Base-by-base conservation (phyloP, 768 basidiomycete species). In the Lactarius hatsudake region DNA sequence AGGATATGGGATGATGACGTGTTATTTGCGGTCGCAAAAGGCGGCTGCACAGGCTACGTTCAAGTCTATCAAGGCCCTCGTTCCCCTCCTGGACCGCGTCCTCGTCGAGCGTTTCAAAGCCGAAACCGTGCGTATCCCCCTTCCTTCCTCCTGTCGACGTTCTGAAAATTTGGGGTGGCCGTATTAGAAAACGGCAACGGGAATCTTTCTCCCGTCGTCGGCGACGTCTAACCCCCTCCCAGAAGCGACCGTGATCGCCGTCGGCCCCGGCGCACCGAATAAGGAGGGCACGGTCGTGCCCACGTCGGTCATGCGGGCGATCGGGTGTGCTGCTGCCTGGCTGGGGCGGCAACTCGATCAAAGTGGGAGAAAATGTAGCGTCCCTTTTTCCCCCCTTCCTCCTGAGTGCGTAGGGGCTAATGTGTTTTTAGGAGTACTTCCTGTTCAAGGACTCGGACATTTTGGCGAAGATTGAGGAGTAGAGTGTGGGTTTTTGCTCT, bases 71-170 rank as follows among this genome's bases (percentile, higher is more conserved):
- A 92, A 86, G 81, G 82, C 95, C 66, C 77, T 98, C 72, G 80
- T 93, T 70, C 96, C 96, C 68, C 86, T 98, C 60, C 82, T 98
- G 64, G 96, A 98, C 88, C 93, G 96, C 71, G 93, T 98, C 70
- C 84, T 98, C 71, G 95, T 98, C 68, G 96, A 98, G 81, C 86
- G 96, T 65, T 96, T 96, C 88, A 98, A 98, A 83, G 83, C 93
- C 38, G 95, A 96, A 72, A 93, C 94, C 9, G 96, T 98, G 74
- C 68, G 91, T 81, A 28, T 26, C 9, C 23, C n/a, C n/a, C n/a
- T n/a, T n/a, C 18, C 26, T n/a, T n/a, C 2, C 26, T 2, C 2
- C 5, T 15, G 38, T 40, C 15, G 15, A 3, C 15, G 10, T 40
- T 32, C 38, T 40, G 38, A 15, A 40, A 13, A n/a, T n/a, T n/a